phyloP scores from a whole-genome alignment of 106 monocot species.

The Hemerocallis citrina region DNA sequence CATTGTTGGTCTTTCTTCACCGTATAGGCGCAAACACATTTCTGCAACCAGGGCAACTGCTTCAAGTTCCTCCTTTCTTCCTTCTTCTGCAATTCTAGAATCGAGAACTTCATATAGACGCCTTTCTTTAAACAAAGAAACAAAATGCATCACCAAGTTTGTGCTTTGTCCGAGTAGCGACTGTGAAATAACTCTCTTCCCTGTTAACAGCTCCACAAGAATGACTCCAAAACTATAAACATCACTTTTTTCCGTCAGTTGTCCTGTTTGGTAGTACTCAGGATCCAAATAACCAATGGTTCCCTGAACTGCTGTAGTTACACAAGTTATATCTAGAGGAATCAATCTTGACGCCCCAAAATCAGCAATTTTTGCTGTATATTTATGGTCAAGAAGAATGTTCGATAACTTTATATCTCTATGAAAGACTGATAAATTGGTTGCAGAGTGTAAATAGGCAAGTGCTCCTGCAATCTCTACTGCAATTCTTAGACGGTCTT shows the following conservation, averaged over 20 bases:
- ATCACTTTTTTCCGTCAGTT: constrained; percentile 43
- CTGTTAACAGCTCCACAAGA: constrained; percentile 20
- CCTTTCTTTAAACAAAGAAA: constrained; percentile 7
- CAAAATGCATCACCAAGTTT: constrained; percentile 16
- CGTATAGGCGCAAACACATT: constrained; percentile 9
- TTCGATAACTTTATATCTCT: constrained; percentile 39
- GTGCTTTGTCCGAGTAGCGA: not conserved
- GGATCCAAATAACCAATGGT: constrained; percentile 47
- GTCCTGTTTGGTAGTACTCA: constrained; percentile 27
- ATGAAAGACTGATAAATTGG: constrained; percentile 26
- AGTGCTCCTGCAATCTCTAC: constrained; percentile 35
- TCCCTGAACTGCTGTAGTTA: constrained; percentile 39
- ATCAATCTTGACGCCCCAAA: constrained; percentile 41
- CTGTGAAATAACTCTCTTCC: not conserved
- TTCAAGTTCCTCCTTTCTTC: constrained; percentile 6
- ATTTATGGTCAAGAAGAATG: constrained; percentile 19
- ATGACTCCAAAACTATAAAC: constrained; percentile 55
- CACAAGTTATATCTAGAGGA: constrained; percentile 23
- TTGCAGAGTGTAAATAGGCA: constrained; percentile 36
- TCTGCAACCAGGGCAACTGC: constrained; percentile 6
- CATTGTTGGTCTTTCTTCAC: constrained; percentile 21
- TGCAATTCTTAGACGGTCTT: constrained; percentile 17
- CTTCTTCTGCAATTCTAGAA: constrained; percentile 13
- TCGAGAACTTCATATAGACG: constrained; percentile 17
- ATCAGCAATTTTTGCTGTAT: constrained; percentile 30